Evolutionary conservation across 495 filamentous ascomycete species (phyloP), one percentile per base, ranked within the genome.

Genomic region (Penicillium crystallinum): DNA sequence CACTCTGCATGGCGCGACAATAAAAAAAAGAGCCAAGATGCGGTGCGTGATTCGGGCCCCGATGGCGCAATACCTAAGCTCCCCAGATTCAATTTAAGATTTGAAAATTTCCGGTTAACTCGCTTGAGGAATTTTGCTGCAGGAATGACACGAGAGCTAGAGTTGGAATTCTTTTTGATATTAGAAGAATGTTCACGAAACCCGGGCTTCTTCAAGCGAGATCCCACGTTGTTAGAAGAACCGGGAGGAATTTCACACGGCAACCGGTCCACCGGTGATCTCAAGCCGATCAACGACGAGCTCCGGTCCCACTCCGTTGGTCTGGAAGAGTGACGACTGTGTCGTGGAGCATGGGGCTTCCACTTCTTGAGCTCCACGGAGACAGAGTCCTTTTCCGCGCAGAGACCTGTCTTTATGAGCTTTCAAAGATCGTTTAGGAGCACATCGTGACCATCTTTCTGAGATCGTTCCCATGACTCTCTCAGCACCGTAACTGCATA

Each of bases 291-390:
- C 33, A 19, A 54, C 30, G 34, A 40, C 40, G 45, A 55, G 53
- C 7, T 7, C 54, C 54, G 14, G 48, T 50, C 53, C 53, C 30
- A 44, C 31, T 22, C 40, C 21, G 52, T 54, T 22, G 64, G 68
- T 63, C 63, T 71, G 68, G 68, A 69, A 57, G 63, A 63, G 61
- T 69, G 64, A 68, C 61, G 61, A 61, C 43, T 50, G 47, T 27
- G 49, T 40, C 57, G 63, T 66, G 60, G 63, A 58, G 58, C 52
- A 52, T 27, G 21, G n/a, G 34, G 6, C 12, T 45, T 37, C 21
- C 34, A 29, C 19, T 46, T 15, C 30, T 43, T 29, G 41, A 14
- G 7, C 15, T 5, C 17, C n/a, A n/a, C n/a, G n/a, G n/a, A n/a
- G n/a, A n/a, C n/a, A n/a, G n/a, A n/a, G n/a, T n/a, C n/a, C n/a